Evolutionary conservation across 2,329 filamentous ascomycete species (phyloP), one percentile per base, ranked within the genome.

Genomic region (Scopulariopsis brevicaulis): DNA sequence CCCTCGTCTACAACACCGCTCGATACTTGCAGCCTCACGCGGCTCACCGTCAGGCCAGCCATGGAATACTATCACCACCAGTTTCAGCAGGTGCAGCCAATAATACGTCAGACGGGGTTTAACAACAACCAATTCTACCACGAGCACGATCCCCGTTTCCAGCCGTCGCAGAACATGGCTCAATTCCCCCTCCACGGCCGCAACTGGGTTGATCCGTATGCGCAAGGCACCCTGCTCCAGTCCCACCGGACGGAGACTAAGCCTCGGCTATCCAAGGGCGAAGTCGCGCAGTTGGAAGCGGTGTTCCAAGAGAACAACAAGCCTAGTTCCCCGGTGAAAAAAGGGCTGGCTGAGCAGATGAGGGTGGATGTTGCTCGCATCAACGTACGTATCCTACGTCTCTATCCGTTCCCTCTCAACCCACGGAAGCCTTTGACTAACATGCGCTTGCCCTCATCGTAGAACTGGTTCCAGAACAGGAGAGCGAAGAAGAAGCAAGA

Each of bases 381-480:
- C 62, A 86, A 86, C 64, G 83, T 85, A 70, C 63, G 71, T 71
- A 18, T 28, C 51, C 24, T 58, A 24, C 15, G 24, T 28, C 50
- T 8, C 10, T 12, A 22, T 22, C 20, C 20, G n/a, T 22, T n/a
- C 8, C 46, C 20, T n/a, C 8, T 24, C n/a, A 10, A 10, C 20
- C 18, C 18, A 37, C 20, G 24, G 28, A 34, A 20, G 15, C 34
- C 2, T 15, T 34, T 58, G 28, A 25, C 20, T 11, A 35, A 25
- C n/a, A 15, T 6, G 32, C 18, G 20, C 25, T 54, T 25, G 18
- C 20, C 34, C 28, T 46, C 7, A 25, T 57, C n/a, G 22, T 48
- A 86, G 83, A 86, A 86, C 66, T 86, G 83, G 83, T 86, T 86
- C 65, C 83, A 86, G 63, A 86, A 86, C 66, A 74, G 83, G 60